A percentile compares a stretch with the other conserved stretches of the same genome.
Conservation (phyloP, 352 stramenopile genomes). For the Pythium sp. region DNA sequence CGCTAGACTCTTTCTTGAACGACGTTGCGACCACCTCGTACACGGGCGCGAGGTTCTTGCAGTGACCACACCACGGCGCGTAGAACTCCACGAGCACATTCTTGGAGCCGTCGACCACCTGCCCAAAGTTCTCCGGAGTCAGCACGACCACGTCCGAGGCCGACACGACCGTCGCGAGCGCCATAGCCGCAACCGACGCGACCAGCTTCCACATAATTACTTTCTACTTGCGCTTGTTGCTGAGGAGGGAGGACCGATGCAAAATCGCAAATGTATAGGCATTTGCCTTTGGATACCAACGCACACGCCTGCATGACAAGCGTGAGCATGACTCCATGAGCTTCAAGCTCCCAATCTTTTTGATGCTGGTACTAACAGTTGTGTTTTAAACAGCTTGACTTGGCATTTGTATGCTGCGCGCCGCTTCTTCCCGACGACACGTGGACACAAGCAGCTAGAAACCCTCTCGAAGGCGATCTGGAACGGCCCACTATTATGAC, state of each 20-base stretch:
- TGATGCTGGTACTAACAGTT: neutral
- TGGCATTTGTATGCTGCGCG: neutral
- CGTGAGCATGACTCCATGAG: neutral
- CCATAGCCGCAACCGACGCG: slow-evolving; percentile 33
- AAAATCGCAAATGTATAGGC: slow-evolving; percentile 7
- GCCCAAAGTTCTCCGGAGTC: slow-evolving; percentile 80
- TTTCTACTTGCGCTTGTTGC: neutral
- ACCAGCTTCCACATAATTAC: slow-evolving; percentile 57
- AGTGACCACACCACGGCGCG: slow-evolving; percentile 75
- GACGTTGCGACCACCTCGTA: slow-evolving; percentile 86
- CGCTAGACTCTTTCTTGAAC: slow-evolving; percentile 82
- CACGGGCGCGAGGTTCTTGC: slow-evolving; percentile 66
- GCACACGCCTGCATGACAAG: neutral
- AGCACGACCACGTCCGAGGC: slow-evolving; percentile 78
- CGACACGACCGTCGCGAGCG: slow-evolving; percentile 48
- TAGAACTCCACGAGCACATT: slow-evolving; percentile 87
- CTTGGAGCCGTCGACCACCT: slow-evolving; percentile 80
- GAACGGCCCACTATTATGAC: neutral
- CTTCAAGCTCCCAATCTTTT: neutral
- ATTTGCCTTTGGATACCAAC: neutral
- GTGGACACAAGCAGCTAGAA: neutral
- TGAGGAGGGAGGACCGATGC: neutral
- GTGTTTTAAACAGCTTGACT: slow-evolving; percentile 1
- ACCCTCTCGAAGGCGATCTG: slow-evolving; percentile 1
- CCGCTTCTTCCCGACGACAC: neutral